Conservation (phyloP, 2,329 filamentous ascomycete species). For the Arthroderma uncinatum region DNA sequence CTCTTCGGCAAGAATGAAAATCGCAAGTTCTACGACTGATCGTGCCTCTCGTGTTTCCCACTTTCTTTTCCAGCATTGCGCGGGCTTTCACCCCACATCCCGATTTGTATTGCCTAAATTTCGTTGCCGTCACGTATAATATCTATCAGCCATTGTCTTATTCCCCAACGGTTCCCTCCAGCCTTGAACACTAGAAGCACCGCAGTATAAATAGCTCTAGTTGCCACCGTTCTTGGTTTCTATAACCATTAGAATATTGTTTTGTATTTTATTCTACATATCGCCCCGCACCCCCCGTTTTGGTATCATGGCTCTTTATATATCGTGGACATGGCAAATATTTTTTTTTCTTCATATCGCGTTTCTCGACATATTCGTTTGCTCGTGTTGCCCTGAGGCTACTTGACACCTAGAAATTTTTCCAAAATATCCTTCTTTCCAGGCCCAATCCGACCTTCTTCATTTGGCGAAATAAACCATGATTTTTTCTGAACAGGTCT, state of each 20-base stretch:
- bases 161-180: background rate
- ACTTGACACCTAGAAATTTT: background rate
- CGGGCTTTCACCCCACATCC: background rate
- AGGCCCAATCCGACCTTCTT: background rate
- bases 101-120: slow-evolving; percentile 1
- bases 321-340: background rate
- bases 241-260: slow-evolving; percentile 1
- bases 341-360: background rate
- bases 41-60: background rate
- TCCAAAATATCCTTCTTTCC: slow-evolving; percentile 1
- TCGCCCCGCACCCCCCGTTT: background rate
- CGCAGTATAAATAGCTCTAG: background rate
- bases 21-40: slow-evolving; percentile 86
- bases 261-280: slow-evolving; percentile 1
- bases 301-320: background rate
- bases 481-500: slow-evolving; percentile 44
- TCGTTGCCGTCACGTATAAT: background rate
- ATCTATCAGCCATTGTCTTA: background rate
- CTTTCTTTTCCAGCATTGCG: background rate
- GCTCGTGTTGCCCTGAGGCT: background rate
- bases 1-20: slow-evolving; percentile 93
- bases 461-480: slow-evolving; percentile 21
- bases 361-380: background rate
- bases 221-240: background rate
- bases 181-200: background rate